phyloP scores from a whole-genome alignment of 345 rosid species.

The Citrus inodora region DNA sequence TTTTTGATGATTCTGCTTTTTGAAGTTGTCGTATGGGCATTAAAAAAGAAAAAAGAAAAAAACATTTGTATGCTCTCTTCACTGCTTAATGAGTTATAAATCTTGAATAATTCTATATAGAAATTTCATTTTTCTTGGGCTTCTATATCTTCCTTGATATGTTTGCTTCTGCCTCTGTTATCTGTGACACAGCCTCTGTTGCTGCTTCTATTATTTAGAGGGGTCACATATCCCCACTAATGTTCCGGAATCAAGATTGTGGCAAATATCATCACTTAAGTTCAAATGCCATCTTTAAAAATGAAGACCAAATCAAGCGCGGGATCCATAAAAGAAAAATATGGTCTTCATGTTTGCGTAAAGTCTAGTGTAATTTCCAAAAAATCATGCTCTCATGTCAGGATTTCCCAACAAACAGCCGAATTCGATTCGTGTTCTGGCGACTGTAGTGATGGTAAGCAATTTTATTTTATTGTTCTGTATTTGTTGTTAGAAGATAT shows the following conservation, averaged over 20 bases:
- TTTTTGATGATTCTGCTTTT: neutral
- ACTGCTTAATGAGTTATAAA: neutral
- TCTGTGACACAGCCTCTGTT: conserved; percentile 33
- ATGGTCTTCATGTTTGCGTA: conserved; percentile 47
- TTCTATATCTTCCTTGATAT: neutral
- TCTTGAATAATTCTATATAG: conserved; percentile 2
- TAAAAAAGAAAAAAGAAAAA: neutral
- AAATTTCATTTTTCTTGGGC: neutral
- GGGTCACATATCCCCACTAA: conserved; percentile 35
- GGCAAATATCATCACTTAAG: conserved; percentile 24
- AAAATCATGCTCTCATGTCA: conserved; percentile 34
- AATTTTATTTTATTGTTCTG: neutral
- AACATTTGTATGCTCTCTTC: neutral
- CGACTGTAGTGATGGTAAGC: conserved; percentile 41
- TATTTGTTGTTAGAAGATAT: neutral
- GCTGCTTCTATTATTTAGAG: conserved; percentile 31
- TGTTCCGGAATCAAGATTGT: conserved; percentile 43
- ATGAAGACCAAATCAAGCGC: conserved; percentile 54
- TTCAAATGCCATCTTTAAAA: conserved; percentile 74
- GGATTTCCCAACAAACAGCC: conserved; percentile 28
- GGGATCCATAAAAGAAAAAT: conserved; percentile 42
- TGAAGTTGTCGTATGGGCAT: neutral
- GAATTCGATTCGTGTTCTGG: conserved; percentile 26
- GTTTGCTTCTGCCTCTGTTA: neutral
- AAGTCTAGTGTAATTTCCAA: conserved; percentile 54